Evolutionary conservation across 192 early-diverging fungal species (phyloP), one percentile per base, ranked within the genome.

Genomic region (Coemansia sp.): DNA sequence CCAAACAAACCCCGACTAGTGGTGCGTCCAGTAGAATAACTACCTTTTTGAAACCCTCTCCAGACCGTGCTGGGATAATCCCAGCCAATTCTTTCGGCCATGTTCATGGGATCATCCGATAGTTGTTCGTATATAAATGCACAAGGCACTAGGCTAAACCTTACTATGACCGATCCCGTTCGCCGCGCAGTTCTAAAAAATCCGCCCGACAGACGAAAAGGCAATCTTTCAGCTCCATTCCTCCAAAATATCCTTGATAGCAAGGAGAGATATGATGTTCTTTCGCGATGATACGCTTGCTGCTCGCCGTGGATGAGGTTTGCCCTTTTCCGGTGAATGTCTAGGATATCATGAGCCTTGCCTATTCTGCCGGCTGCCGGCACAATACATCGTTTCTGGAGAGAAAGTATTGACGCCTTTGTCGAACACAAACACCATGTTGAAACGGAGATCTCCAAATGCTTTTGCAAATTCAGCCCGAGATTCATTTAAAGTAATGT

Each of bases 71-170:
- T 56, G 55, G 6, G 13, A 49, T 22, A 2, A 15, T 47, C n/a
- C n/a, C 19, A 15, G 36, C 10, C 9, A 56, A 10, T 32, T 21
- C 26, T 22, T 1, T 32, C 55, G 21, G 0, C 22, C 4, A 13
- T 21, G 9, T 55, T 26, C 15, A 43, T 43, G 9, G 66, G n/a
- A 3, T n/a, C 41, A 4, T 74, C 67, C 2, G 67, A 68, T 37
- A 60, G 26, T 0, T 70, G 68, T 15, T 49, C 65, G 47, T 65
- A 74, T 15, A 76, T 18, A 18, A 76, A 51, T 12, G 52, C 65
- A 3, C 62, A 68, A 26, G 74, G 65, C 36, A 76, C 41, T 46
- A 69, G 59, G 9, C 74, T 67, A 54, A 70, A 66, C 62, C 55
- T 76, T 63, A 65, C 74, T 6, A 67, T 16, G 21, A 22, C 32